Conservation (phyloP, 2,329 filamentous ascomycete species). For the Ophiocordyceps camponoti-leonardi region DNA sequence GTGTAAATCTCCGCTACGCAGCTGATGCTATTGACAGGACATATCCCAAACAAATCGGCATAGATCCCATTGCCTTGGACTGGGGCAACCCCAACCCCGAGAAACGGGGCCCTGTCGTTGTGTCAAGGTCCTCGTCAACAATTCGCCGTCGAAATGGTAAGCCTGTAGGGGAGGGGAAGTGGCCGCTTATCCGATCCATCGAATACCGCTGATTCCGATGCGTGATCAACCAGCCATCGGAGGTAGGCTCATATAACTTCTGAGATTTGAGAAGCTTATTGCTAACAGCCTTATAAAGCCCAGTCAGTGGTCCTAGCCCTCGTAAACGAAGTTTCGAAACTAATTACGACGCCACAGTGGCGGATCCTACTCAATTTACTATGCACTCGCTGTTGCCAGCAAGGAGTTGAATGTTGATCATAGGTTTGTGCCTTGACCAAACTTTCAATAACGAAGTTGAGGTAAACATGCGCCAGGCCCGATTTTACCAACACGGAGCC, state of each 20-base stretch:
- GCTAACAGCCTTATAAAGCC: conserved; percentile 10
- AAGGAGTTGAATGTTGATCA: conserved; percentile 76
- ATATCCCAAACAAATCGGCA: conserved; percentile 85
- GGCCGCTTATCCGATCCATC: neutral
- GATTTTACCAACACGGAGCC: conserved; percentile 68
- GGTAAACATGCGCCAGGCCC: conserved; percentile 18
- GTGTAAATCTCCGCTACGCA: neutral
- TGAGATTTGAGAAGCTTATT: neutral
- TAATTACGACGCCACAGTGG: conserved; percentile 26
- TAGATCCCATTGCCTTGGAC: conserved; percentile 74
- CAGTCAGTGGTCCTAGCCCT: conserved; percentile 13
- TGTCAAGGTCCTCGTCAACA: conserved; percentile 58
- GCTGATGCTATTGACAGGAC: conserved; percentile 30
- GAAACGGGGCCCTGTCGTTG: conserved; percentile 72
- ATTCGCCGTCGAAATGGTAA: conserved; percentile 67
- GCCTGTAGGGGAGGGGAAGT: conserved; percentile 9
- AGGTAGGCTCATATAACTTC: conserved; percentile 20
- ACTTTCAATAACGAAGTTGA: neutral
- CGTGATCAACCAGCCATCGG: conserved; percentile 28
- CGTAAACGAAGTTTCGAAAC: neutral
- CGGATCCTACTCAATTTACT: conserved; percentile 91
- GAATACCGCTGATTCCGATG: conserved; percentile 3
- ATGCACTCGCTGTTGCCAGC: conserved; percentile 80
- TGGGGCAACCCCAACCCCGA: conserved; percentile 70
- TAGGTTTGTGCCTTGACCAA: conserved; percentile 20